phyloP scores from a whole-genome alignment of 192 early-diverging fungal genomes.

The Podila epicladia region DNA sequence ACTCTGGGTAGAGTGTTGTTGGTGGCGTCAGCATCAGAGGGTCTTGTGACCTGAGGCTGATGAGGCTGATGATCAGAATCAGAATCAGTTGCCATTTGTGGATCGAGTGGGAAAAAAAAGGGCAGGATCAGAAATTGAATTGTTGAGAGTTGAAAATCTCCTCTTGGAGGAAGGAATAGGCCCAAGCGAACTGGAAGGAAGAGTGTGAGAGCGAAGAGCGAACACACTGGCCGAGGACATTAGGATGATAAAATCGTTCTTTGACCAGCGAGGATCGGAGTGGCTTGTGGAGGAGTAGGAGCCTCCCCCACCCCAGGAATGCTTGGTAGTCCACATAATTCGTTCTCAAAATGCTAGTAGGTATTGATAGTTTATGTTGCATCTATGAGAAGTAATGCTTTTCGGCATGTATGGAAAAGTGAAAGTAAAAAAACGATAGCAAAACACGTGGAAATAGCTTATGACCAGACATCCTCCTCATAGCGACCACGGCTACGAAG shows the following conservation, averaged over 20 bases:
- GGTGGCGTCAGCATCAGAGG: too few species aligned
- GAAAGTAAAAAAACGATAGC: conserved; percentile 17
- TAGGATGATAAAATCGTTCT: background rate
- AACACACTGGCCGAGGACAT: background rate
- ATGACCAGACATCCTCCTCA: conserved; percentile 96
- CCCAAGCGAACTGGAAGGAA: background rate
- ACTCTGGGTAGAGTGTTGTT: too few species aligned
- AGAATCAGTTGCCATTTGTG: conserved; percentile 6
- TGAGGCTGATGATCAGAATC: background rate
- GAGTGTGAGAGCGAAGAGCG: background rate
- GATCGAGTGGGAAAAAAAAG: background rate
- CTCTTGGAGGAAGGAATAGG: background rate
- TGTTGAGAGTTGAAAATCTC: background rate
- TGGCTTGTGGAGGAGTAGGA: background rate
- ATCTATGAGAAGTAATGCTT: too few species aligned
- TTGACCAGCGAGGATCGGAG: too few species aligned
- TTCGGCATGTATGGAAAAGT: conserved; percentile 5
- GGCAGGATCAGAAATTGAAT: background rate
- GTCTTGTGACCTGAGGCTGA: too few species aligned
- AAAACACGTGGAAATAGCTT: conserved; percentile 23
- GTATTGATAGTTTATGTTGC: too few species aligned
- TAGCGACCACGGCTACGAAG: conserved; percentile 84
- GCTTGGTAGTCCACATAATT: too few species aligned
- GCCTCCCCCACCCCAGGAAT: background rate
- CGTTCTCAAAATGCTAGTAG: too few species aligned